phyloP scores from a whole-genome alignment of 2,329 filamentous ascomycete genomes.

The Colletotrichum magnum region DNA sequence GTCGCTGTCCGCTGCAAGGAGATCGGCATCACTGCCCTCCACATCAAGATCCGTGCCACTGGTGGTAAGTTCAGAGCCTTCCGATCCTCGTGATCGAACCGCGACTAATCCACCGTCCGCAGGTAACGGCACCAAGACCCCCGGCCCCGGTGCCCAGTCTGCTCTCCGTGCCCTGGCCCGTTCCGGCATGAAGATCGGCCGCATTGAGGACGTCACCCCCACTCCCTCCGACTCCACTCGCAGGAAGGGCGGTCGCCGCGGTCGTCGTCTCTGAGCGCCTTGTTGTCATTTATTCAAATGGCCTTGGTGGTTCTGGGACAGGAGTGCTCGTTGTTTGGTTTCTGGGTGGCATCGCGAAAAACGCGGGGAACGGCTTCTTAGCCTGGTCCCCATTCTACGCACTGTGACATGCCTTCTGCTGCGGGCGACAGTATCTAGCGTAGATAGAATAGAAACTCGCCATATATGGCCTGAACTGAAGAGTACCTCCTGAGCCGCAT shows the following conservation, averaged over 20 bases:
- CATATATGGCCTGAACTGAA: constrained; percentile 43
- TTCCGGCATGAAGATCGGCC: constrained; percentile 99
- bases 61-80: constrained; percentile 76
- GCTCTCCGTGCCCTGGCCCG: constrained; percentile 98
- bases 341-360: constrained; percentile 77
- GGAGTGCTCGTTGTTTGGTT: constrained; percentile 62
- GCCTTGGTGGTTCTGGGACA: constrained; percentile 45
- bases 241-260: constrained; percentile 99
- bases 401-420: constrained; percentile 42
- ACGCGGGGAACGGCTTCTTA: constrained; percentile 78
- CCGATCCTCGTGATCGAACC: neutral
- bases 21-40: constrained; percentile 87
- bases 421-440: constrained; percentile 42
- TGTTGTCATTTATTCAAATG: constrained; percentile 43
- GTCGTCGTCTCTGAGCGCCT: constrained; percentile 95
- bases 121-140: constrained; percentile 99
- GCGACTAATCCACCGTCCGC: constrained; percentile 9
- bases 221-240: constrained; percentile 99
- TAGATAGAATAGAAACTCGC: constrained; percentile 44
- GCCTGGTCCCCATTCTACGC: constrained; percentile 74
- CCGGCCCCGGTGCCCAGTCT: constrained; percentile 98
- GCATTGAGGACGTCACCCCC: constrained; percentile 99
- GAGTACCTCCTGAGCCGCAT: constrained; percentile 41
- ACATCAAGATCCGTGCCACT: constrained; percentile 99
- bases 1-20: constrained; percentile 88